Percentiles rank a stretch among this genome's conserved stretches.
phyloP scores from a whole-genome alignment of 805 yeast genomes.

The baker's yeast (Saccharomyces cerevisiae) region DNA sequence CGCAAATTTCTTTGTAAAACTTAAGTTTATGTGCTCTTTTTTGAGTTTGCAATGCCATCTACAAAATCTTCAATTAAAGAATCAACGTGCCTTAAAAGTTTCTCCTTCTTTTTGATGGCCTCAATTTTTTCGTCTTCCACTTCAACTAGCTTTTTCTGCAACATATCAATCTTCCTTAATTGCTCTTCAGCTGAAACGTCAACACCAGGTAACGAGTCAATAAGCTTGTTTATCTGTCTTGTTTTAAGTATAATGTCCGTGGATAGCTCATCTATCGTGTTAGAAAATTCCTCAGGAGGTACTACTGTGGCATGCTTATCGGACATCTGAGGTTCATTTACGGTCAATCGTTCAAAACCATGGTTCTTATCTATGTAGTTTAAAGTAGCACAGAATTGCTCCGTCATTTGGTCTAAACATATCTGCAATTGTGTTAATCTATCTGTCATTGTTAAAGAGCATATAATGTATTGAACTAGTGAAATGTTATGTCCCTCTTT shows the following conservation, averaged over 20 bases:
- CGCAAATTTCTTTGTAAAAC: background rate
- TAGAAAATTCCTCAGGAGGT: slow-evolving; percentile 35
- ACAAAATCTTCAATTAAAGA: slow-evolving; percentile 48
- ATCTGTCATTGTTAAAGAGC: slow-evolving; percentile 52
- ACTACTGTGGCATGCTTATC: slow-evolving; percentile 56
- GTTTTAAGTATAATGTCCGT: slow-evolving; percentile 79
- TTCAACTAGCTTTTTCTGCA: slow-evolving; percentile 53
- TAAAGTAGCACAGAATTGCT: slow-evolving; percentile 70
- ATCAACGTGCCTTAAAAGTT: slow-evolving; percentile 53
- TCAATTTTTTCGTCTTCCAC: slow-evolving; percentile 51
- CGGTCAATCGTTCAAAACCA: slow-evolving; percentile 42
- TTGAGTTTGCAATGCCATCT: slow-evolving; percentile 32
- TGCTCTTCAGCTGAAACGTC: slow-evolving; percentile 77
- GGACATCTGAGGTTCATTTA: slow-evolving; percentile 46
- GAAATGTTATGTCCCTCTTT: background rate
- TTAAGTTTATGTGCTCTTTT: slow-evolving; percentile 6
- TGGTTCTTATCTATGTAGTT: slow-evolving; percentile 75
- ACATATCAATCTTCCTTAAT: slow-evolving; percentile 48
- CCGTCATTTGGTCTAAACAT: slow-evolving; percentile 71
- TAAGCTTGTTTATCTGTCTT: slow-evolving; percentile 75
- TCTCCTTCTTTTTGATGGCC: slow-evolving; percentile 57
- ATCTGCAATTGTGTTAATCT: slow-evolving; percentile 83
- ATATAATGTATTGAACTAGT: background rate
- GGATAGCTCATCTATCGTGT: slow-evolving; percentile 66
- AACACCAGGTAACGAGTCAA: slow-evolving; percentile 86